Percentiles rank a stretch among this genome's conserved stretches.
Conservation (phyloP, 192 early-diverging fungal genomes). For the Obelidium mucronatum region DNA sequence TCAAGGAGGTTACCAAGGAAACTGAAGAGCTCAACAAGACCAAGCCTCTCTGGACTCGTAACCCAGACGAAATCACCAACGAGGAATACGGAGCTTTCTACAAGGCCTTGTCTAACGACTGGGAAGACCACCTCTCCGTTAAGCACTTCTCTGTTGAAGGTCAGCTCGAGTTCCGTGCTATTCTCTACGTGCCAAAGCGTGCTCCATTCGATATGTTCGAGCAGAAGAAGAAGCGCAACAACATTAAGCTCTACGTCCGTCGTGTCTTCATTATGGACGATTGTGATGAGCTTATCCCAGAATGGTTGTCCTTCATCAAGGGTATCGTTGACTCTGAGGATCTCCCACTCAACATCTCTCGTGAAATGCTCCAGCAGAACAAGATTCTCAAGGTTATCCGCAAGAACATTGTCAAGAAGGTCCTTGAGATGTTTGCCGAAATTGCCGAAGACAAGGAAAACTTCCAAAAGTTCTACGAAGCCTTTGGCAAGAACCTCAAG, state of each 20-base stretch:
- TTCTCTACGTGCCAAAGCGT: conserved; percentile 95
- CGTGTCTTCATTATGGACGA: conserved; percentile 99
- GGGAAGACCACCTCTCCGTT: conserved; percentile 97
- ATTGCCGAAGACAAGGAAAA: conserved; percentile 99
- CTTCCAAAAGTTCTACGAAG: conserved; percentile 99
- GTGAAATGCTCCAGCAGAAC: conserved; percentile 99
- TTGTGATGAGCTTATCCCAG: conserved; percentile 98
- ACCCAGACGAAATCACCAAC: conserved; percentile 95
- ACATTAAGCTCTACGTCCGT: conserved; percentile 99
- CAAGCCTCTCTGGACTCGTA: conserved; percentile 99
- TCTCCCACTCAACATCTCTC: conserved; percentile 99
- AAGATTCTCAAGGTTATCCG: conserved; percentile 99
- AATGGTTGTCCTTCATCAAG: conserved; percentile 99
- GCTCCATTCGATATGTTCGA: conserved; percentile 99
- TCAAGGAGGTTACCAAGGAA: conserved; percentile 83
- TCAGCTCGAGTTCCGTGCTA: conserved; percentile 99
- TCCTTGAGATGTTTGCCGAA: conserved; percentile 97
- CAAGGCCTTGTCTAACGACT: conserved; percentile 98
- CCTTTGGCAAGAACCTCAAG: conserved; percentile 99
- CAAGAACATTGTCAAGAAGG: conserved; percentile 99
- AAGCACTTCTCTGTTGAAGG: conserved; percentile 99
- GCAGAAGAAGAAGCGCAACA: conserved; percentile 99
- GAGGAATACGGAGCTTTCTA: conserved; percentile 99
- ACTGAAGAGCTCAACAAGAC: conserved; percentile 97
- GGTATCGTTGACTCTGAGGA: conserved; percentile 99